Evolutionary conservation across 2,329 filamentous ascomycete species (phyloP), one percentile per base, ranked within the genome.

Genomic region (Juglanconis sp.): DNA sequence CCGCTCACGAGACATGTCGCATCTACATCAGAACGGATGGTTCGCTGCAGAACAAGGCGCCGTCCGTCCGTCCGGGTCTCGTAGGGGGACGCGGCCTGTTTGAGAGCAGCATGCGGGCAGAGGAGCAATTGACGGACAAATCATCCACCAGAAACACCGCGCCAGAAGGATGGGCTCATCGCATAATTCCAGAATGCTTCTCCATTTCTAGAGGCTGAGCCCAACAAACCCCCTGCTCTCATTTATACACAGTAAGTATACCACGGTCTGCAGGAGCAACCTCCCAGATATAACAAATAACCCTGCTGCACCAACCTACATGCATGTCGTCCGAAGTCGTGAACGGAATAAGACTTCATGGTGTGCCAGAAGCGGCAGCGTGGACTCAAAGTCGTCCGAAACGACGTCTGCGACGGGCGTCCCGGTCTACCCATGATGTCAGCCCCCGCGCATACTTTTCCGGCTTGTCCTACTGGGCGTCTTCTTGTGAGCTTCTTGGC

Each of bases 111-210:
- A 13, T 7, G 51, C 32, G 13, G 30, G 34, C 44, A 24, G 34
- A 31, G 3, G 32, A 56, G 17, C 44, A 48, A 42, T 48, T 56
- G 53, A 56, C 31, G 46, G 53, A 56, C 53, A 56, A 49, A 36
- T 24, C 30, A 34, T 56, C 42, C 47, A 50, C 57, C 53, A 60
- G 36, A 52, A 30, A 50, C 38, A 24, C 44, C 38, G 24, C 13
- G 17, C 10, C 42, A 34, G 15, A 24, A 47, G 47, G 31, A 24
- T 36, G 46, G 57, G 49, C 53, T 54, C 52, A 57, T 60, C 57
- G 57, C 57, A 60, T 63, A 53, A 63, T 57, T 53, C 34, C 44
- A 44, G 55, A 11, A 53, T 57, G 57, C 38, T 44, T 49, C 51
- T 56, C 52, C 48, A 49, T 51, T 57, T 44, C 50, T 44, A 50